Evolutionary conservation across 2,329 filamentous ascomycete species (phyloP).

Genomic region (Ophiostoma sp.): DNA sequence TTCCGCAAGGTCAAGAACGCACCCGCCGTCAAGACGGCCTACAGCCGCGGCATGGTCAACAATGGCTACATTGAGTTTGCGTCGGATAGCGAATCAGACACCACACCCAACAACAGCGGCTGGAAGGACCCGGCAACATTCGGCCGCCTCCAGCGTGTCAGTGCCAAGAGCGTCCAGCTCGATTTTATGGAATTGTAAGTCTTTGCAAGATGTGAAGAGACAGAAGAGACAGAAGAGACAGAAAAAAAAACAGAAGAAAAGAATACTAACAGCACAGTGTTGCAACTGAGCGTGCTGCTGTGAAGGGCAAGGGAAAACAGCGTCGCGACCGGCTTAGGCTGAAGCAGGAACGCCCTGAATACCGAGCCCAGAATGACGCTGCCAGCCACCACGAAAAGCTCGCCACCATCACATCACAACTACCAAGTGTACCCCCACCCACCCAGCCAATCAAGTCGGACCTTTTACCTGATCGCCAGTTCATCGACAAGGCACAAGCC

Average conservation of each 20-base stretch:
- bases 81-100: conserved; percentile 50
- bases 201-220: background rate
- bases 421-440: background rate
- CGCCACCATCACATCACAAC: background rate
- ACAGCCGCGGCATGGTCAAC: conserved; percentile 61
- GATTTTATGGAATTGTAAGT: conserved; percentile 66
- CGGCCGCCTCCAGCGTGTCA: conserved; percentile 60
- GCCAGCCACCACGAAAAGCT: background rate
- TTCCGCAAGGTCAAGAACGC: conserved; percentile 56
- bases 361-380: background rate
- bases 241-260: background rate
- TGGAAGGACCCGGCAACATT: conserved; percentile 57
- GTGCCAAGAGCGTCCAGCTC: conserved; percentile 59
- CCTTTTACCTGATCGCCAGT: conserved; percentile 34
- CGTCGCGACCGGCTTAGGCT: conserved; percentile 22
- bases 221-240: background rate
- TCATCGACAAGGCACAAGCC: conserved; percentile 60
- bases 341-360: conserved; percentile 19
- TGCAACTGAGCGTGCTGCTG: background rate
- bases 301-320: conserved; percentile 16
- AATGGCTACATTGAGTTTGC: conserved; percentile 69
- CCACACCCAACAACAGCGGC: conserved; percentile 45
- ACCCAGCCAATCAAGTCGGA: conserved; percentile 23
- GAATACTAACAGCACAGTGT: background rate
- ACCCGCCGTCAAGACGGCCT: conserved; percentile 46